Conservation (phyloP, 2,329 filamentous ascomycete species). For the Niveomyces coronatus region DNA sequence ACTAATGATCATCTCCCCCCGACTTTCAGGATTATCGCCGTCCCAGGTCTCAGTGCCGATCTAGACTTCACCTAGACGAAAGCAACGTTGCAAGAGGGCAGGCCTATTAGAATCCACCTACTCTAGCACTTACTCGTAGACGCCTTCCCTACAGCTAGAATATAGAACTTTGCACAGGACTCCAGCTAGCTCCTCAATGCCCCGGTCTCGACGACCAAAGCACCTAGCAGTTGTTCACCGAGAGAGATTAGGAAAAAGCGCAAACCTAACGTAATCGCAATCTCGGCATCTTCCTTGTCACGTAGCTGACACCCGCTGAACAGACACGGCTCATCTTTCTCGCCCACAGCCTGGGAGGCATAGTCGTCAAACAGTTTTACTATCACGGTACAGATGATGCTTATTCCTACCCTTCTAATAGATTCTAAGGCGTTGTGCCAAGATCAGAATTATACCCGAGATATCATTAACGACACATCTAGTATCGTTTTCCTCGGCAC, state of each 20-base stretch:
- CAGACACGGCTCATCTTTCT: slow-evolving; percentile 13
- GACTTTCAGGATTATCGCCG: neutral
- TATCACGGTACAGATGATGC: neutral
- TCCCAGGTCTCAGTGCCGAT: neutral
- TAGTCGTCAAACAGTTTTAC: slow-evolving; percentile 14
- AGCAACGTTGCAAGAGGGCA: too few relatives aligned
- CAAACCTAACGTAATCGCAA: too few relatives aligned
- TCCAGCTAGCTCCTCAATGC: neutral
- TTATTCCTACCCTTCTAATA: neutral
- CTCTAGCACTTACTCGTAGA: neutral
- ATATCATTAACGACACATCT: slow-evolving; percentile 9
- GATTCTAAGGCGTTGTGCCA: slow-evolving; percentile 4
- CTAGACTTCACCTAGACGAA: neutral
- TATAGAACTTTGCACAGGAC: neutral
- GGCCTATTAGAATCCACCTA: neutral
- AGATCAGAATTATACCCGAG: neutral
- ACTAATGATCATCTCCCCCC: too few relatives aligned
- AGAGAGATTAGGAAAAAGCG: too few relatives aligned
- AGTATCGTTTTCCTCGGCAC: slow-evolving; percentile 14
- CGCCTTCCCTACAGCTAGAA: neutral
- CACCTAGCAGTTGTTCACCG: too few relatives aligned
- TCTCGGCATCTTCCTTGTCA: too few relatives aligned
- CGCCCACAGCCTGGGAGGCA: slow-evolving; percentile 14
- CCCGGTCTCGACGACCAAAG: neutral
- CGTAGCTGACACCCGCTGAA: too few relatives aligned